Base-by-base conservation (phyloP, 352 stramenopile species). In the Phytopythium sindhum region DNA sequence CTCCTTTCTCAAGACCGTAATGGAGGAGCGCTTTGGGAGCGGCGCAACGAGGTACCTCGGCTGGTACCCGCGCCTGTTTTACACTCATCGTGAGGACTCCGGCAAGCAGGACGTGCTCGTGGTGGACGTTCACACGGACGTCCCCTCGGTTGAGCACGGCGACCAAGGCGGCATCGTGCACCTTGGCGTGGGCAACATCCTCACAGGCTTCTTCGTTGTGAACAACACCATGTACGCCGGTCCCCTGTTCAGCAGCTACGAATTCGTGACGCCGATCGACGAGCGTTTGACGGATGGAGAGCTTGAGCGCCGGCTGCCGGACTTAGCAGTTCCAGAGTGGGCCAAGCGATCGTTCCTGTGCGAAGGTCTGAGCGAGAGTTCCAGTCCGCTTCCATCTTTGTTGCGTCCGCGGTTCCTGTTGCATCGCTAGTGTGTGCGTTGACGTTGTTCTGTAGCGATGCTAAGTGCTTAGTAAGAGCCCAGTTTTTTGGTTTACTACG, bases 21-120 rank as follows among this genome's bases (percentile, higher is more conserved):
- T 71, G 65, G 63, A 73, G 33, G 47, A 61, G 33, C 26, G 42
- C 10, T 55, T 47, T 24, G 57, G 57, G 5, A 63, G 57, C 29
- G 57, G 57, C 21, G 45, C 10, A 35, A 24, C 54, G 14, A 60
- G 19, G 24, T 69, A 61, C 35, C 42, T 53, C 26, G 60, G 60
- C 1, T 78, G 73, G 71, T 81, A 80, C 35, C 72, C 72, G n/a
- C 55, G 44, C 2, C 57, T 80, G 12, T 80, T 80, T 28, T 77
- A 75, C 56, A 45, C 54, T 1, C 8, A 66, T 23, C 67, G 54
- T 5, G 54, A 75, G n/a, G 69, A 80, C 53, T 75, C 69, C 15
- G 67, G 64, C 29, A 70, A 73, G 60, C 35, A 45, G 31, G 72
- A 80, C 39, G 60, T 73, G 33, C 19, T 77, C 6, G 72, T 73